These are phyloP conservation scores for Colletotrichum endophyticum DNA, from an alignment of 2,329 filamentous ascomycete genomes.

Conservation along the genomic window DNA sequence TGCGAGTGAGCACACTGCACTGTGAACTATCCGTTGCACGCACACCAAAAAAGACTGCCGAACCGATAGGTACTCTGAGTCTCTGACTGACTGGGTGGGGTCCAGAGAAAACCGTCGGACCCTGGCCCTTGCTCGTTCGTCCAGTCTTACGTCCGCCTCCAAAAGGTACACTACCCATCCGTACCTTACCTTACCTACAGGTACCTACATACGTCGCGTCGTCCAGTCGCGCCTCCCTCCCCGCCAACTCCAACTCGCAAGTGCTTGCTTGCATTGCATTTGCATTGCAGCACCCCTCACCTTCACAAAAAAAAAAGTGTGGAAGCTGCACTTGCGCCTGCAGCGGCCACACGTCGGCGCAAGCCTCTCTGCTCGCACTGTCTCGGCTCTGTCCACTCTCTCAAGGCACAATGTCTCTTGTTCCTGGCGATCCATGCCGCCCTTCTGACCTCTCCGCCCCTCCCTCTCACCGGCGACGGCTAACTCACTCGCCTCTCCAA, in stretches of 20 bases:
- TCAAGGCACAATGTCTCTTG: background rate
- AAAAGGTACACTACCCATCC: background rate
- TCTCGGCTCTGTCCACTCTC: background rate
- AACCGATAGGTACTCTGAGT: no score
- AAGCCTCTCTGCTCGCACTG: background rate
- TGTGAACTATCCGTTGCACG: background rate
- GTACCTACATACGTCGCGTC: background rate
- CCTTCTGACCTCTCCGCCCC: background rate
- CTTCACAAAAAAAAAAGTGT: background rate
- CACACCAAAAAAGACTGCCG: background rate
- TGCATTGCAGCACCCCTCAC: background rate
- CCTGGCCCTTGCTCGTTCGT: background rate
- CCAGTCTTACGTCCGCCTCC: background rate
- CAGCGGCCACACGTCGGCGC: background rate
- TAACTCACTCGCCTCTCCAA: background rate
- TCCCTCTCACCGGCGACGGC: background rate
- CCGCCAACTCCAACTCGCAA: background rate
- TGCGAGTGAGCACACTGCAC: background rate
- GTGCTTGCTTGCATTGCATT: background rate
- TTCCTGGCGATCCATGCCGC: constrained; percentile 11
- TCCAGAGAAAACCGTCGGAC: background rate
- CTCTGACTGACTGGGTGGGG: background rate
- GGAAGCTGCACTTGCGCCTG: background rate
- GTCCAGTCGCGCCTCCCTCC: background rate
- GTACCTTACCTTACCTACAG: background rate